Conservation (phyloP, 768 basidiomycete species). For the Dictyophora rubrovolvata region DNA sequence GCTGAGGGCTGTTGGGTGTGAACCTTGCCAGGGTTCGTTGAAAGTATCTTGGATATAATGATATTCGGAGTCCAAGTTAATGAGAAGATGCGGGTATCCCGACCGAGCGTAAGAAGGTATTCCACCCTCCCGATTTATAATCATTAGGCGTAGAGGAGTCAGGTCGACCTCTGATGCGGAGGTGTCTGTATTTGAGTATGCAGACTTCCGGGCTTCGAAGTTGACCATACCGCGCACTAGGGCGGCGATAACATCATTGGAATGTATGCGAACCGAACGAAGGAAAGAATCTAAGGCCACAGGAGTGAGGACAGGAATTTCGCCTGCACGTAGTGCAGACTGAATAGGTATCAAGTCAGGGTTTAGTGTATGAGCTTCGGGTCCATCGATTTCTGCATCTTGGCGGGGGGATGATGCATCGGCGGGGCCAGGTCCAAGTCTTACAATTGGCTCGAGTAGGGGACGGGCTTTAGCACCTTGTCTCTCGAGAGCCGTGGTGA, state of each 20-base stretch:
- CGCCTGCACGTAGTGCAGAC: constrained; percentile 82
- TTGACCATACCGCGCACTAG: constrained; percentile 77
- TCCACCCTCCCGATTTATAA: constrained; percentile 94
- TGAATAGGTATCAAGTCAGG: constrained; percentile 76
- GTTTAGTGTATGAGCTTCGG: constrained; percentile 72
- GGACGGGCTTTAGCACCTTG: constrained; percentile 85
- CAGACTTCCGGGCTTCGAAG: constrained; percentile 1
- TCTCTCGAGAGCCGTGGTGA: constrained; percentile 71
- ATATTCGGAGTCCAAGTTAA: constrained; percentile 87
- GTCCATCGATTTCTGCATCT: constrained; percentile 31
- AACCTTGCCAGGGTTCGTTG: constrained; percentile 57
- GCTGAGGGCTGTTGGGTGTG: constrained; percentile 76
- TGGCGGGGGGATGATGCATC: constrained; percentile 25
- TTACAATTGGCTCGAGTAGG: constrained; percentile 75
- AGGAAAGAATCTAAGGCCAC: constrained; percentile 88
- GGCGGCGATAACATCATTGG: constrained; percentile 83
- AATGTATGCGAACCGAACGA: constrained; percentile 72
- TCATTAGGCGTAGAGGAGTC: constrained; percentile 91
- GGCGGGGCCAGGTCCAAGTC: constrained; percentile 54
- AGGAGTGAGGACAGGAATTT: constrained; percentile 93
- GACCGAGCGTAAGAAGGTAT: constrained; percentile 94
- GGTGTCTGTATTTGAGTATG: constrained; percentile 15
- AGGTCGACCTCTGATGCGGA: constrained; percentile 55
- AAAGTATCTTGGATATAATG: constrained; percentile 82
- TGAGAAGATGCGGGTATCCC: constrained; percentile 89